phyloP scores from a whole-genome alignment of 805 yeast genomes.

The Pichia rugopelliculosa region DNA sequence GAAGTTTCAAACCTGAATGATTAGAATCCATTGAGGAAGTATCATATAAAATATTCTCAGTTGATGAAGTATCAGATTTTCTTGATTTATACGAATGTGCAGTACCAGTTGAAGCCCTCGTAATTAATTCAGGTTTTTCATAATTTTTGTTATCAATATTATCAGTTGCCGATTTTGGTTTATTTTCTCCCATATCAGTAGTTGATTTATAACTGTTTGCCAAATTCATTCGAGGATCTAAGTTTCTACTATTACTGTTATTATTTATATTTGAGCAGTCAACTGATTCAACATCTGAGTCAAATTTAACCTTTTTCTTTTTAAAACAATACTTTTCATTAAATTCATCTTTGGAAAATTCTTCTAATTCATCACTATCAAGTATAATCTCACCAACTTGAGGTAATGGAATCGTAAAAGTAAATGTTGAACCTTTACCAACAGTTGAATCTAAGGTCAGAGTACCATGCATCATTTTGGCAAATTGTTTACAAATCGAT shows the following conservation, averaged over 20 bases:
- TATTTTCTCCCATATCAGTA: neutral
- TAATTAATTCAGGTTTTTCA: slow-evolving; percentile 38
- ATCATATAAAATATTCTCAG: neutral
- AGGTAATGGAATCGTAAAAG: slow-evolving; percentile 67
- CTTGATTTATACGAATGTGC: slow-evolving; percentile 32
- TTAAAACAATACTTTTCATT: slow-evolving; percentile 45
- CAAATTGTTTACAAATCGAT: slow-evolving; percentile 82
- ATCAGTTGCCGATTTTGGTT: neutral
- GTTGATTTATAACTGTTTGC: slow-evolving; percentile 11
- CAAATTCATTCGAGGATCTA: slow-evolving; percentile 4
- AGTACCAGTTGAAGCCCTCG: slow-evolving; percentile 46
- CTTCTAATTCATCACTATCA: slow-evolving; percentile 23
- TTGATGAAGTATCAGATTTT: slow-evolving; percentile 19
- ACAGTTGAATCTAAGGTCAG: slow-evolving; percentile 64
- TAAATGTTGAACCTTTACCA: slow-evolving; percentile 81
- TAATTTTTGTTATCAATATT: slow-evolving; percentile 11
- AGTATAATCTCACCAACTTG: slow-evolving; percentile 52
- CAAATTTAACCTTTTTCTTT: slow-evolving; percentile 35
- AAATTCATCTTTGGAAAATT: slow-evolving; percentile 60
- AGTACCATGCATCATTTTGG: slow-evolving; percentile 79
- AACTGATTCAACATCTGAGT: slow-evolving; percentile 3
- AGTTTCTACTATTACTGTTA: neutral
- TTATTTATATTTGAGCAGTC: neutral
- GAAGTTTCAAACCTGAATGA: slow-evolving; percentile 33
- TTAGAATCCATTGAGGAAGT: neutral